Evolutionary conservation across 129 eudicot species (phyloP), one percentile per base, ranked within the genome.

Genomic region (Artemisia tridentata): DNA sequence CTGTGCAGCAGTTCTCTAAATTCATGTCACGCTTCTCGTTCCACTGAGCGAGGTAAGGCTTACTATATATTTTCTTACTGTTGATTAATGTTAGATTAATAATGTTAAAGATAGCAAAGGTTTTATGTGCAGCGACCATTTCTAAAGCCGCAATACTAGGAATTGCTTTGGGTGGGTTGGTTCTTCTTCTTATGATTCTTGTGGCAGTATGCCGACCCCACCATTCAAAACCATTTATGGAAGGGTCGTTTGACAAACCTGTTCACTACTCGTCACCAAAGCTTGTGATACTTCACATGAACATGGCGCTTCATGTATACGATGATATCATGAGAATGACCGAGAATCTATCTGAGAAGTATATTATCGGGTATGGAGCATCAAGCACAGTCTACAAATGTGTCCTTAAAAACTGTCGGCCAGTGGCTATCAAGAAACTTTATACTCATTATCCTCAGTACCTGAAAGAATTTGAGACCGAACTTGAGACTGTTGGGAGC

Each of bases 311-410:
- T 46, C 99, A 95, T 72, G 96, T 95, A 25, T 95, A 95, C 23
- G 99, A 95, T 31, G 97, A 95, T 82, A 90, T 95, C 7, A 95
- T 95, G 97, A 77, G 99, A 79, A 90, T 95, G 99, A 95, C 99
- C 0, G 99, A 95, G 78, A 95, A 95, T 64, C 63, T 95, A 71
- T 90, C 89, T 61, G 99, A 95, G 73, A 95, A 95, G 75, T 90
- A 86, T 58, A 77, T 86, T 29, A 95, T 95, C 50, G 99, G 99
- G 9, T 83, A 86, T 20, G 99, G 99, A 67, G 97, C 99, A 48
- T 95, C 99, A 3, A 95, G 99, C 79, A 90, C 96, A 0, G 99
- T 95, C 15, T 95, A 95, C 83, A 95, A 95, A 69, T 95, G 99
- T 68, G 96, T 95, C 6, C 91, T 95, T 3, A 95, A 95, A 74